phyloP scores from a whole-genome alignment of 768 basidiomycete genomes.

The Russula sp. region DNA sequence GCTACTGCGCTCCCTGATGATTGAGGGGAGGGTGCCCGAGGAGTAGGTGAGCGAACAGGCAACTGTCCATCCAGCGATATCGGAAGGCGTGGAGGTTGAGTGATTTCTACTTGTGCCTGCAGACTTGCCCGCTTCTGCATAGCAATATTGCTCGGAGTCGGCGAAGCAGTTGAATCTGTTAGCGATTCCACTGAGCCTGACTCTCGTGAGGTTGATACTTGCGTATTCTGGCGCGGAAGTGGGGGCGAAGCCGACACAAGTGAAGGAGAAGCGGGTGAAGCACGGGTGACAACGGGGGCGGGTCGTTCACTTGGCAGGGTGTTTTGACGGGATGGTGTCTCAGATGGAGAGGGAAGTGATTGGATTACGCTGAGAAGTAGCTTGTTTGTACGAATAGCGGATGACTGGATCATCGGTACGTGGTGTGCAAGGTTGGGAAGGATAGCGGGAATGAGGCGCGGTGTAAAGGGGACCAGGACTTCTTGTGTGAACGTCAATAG shows the following conservation, averaged over 20 bases:
- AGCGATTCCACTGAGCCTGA: constrained; percentile 47
- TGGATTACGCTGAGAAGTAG: constrained; percentile 83
- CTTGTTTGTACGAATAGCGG: constrained; percentile 84
- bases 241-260: constrained; percentile 43
- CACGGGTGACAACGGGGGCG: constrained; percentile 35
- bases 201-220: constrained; percentile 42
- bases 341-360: constrained; percentile 69
- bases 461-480: constrained; percentile 92
- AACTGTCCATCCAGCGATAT: constrained; percentile 19
- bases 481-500: constrained; percentile 85
- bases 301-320: constrained; percentile 31
- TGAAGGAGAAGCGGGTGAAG: constrained; percentile 54
- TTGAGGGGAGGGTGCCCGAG: constrained; percentile 32
- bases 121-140: constrained; percentile 30
- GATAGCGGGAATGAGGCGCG: constrained; percentile 87
- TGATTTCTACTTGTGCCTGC: constrained; percentile 6
- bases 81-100: constrained; percentile 9
- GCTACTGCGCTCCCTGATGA: constrained; percentile 30
- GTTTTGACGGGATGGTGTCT: constrained; percentile 41
- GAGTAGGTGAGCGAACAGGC: constrained; percentile 36
- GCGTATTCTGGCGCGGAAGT: constrained; percentile 50
- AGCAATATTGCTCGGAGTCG: constrained; percentile 28
- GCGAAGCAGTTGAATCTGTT: constrained; percentile 36
- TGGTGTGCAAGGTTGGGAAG: constrained; percentile 94
- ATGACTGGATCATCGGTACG: constrained; percentile 80